A percentile compares a stretch with the other conserved stretches of the same genome.
Conservation (phyloP, 805 yeast genomes). For the Starmerella roubikii region DNA sequence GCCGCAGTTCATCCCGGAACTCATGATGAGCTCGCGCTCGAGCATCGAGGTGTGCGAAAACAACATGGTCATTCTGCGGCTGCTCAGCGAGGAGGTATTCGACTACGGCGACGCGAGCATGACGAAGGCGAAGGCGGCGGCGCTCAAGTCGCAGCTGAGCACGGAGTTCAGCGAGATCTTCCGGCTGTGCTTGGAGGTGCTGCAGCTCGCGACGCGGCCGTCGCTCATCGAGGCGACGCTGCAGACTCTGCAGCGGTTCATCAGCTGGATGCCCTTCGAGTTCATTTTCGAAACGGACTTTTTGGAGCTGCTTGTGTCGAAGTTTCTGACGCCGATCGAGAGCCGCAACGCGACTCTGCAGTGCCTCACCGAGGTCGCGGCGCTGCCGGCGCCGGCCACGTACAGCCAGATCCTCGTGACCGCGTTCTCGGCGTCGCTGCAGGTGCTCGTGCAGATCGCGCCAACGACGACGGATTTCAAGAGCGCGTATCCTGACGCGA, state of each 20-base stretch:
- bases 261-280: slow-evolving; percentile 89
- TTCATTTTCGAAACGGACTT: slow-evolving; percentile 82
- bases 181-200: slow-evolving; percentile 81
- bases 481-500: slow-evolving; percentile 58
- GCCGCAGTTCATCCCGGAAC: slow-evolving; percentile 94
- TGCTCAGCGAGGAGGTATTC: slow-evolving; percentile 89
- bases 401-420: slow-evolving; percentile 44
- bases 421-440: slow-evolving; percentile 62
- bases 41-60: slow-evolving; percentile 92
- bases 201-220: slow-evolving; percentile 78
- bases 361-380: slow-evolving; percentile 83
- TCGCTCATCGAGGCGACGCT: slow-evolving; percentile 75
- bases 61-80: slow-evolving; percentile 81
- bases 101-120: slow-evolving; percentile 91
- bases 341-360: slow-evolving; percentile 77
- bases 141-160: slow-evolving; percentile 69
- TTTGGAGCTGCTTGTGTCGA: slow-evolving; percentile 53
- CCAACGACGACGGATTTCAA: slow-evolving; percentile 64
- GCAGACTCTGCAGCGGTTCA: slow-evolving; percentile 65
- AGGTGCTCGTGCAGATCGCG: slow-evolving; percentile 50
- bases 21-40: slow-evolving; percentile 69
- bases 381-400: slow-evolving; percentile 40
- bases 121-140: slow-evolving; percentile 88
- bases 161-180: slow-evolving; percentile 88
- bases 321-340: slow-evolving; percentile 63